phyloP scores from a whole-genome alignment of 345 rosid genomes.

The Anacardium occidentale region DNA sequence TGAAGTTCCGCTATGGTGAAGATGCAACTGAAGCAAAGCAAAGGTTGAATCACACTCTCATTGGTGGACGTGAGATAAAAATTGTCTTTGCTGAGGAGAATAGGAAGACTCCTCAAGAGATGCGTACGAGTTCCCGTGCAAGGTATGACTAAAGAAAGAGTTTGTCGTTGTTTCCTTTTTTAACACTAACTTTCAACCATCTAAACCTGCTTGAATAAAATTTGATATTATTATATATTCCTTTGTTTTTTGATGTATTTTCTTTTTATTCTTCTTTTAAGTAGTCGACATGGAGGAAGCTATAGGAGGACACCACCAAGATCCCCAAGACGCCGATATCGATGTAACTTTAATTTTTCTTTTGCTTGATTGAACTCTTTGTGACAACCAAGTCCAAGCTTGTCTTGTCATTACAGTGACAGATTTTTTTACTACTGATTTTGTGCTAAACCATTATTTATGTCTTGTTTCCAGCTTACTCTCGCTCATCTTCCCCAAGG shows the following conservation, averaged over 20 bases:
- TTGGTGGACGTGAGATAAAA: constrained; percentile 93
- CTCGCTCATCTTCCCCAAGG: constrained; percentile 62
- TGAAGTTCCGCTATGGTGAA: constrained; percentile 53
- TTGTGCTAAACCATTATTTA: constrained; percentile 18
- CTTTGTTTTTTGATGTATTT: background rate
- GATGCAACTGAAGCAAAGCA: constrained; percentile 94
- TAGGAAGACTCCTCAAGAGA: constrained; percentile 84
- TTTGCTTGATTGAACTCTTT: constrained; percentile 10
- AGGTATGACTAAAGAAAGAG: constrained; percentile 36
- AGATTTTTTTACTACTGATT: constrained; percentile 4
- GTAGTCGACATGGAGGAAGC: constrained; percentile 70
- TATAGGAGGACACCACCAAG: constrained; percentile 60
- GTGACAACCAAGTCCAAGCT: background rate
- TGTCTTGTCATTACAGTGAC: background rate
- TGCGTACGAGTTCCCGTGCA: constrained; percentile 44
- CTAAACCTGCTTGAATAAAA: background rate
- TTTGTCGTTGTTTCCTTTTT: background rate
- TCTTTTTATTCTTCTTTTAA: constrained; percentile 18
- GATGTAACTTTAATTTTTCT: constrained; percentile 51
- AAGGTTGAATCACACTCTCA: constrained; percentile 69
- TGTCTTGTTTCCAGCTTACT: constrained; percentile 57
- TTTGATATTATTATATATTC: background rate
- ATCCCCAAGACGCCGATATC: constrained; percentile 65
- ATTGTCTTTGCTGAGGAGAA: constrained; percentile 96
- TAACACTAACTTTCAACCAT: background rate